phyloP scores from a whole-genome alignment of 257 asterid species.

The Nicotiana tomentosiformis region DNA sequence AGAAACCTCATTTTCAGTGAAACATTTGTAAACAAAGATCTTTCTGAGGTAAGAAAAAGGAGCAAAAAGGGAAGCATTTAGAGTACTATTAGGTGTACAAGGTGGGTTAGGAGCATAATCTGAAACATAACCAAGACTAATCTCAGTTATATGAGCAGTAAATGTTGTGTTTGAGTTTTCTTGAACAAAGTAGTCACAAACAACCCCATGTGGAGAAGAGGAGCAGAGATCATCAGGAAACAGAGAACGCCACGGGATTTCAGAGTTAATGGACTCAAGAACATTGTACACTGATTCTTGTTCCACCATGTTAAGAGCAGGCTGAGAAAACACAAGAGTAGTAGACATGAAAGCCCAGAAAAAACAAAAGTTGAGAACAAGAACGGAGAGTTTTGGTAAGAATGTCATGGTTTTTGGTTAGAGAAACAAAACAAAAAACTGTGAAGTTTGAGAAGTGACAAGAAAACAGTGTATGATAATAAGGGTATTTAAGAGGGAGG shows the following conservation, averaged over 20 bases:
- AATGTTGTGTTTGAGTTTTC: slow-evolving; percentile 4
- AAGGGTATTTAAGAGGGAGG: slow-evolving; percentile 8
- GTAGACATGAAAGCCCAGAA: neutral
- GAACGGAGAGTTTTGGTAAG: slow-evolving; percentile 6
- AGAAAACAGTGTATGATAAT: neutral
- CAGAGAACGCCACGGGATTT: slow-evolving; percentile 52
- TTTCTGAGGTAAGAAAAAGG: slow-evolving; percentile 50
- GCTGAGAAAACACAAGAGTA: slow-evolving; percentile 39
- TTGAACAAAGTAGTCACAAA: slow-evolving; percentile 51
- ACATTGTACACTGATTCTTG: slow-evolving; percentile 64
- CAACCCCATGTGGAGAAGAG: slow-evolving; percentile 86
- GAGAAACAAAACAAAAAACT: neutral
- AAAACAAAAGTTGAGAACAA: neutral
- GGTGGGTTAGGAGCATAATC: slow-evolving; percentile 80
- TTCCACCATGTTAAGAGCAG: slow-evolving; percentile 50
- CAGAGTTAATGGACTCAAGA: slow-evolving; percentile 60
- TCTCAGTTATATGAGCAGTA: slow-evolving; percentile 56
- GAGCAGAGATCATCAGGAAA: slow-evolving; percentile 80
- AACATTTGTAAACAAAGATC: slow-evolving; percentile 76
- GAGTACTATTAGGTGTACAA: slow-evolving; percentile 41
- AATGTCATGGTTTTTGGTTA: neutral
- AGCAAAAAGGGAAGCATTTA: slow-evolving; percentile 37
- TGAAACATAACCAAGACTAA: slow-evolving; percentile 75
- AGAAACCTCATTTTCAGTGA: slow-evolving; percentile 22
- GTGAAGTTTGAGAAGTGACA: neutral